Evolutionary conservation across 2,329 filamentous ascomycete species (phyloP), one percentile per base, ranked within the genome.

Genomic region (Aspergillus felis): DNA sequence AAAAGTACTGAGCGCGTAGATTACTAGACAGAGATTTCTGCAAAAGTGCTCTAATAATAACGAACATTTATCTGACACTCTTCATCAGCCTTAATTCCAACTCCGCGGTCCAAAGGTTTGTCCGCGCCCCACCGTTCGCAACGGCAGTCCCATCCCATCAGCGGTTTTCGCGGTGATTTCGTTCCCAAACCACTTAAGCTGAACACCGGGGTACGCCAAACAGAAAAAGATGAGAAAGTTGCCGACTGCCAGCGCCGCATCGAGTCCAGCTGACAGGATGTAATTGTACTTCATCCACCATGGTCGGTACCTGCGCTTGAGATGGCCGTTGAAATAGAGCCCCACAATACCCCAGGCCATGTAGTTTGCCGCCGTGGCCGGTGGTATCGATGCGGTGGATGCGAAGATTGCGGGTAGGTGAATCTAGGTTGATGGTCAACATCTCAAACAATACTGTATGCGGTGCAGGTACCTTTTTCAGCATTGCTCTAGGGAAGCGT

Each of bases 201-300:
- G 17, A 25, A 49, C 65, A 0, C 67, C 68, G 4, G 64, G 65
- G 51, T 65, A 71, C 53, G 58, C 70, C 7, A 70, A 53, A 0
- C 66, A 61, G 28, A 71, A 63, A 57, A 71, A 69, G 22, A 67
- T 71, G 3, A 70, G 44, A 14, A 68, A 64, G 0, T 67, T 68
- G 0, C 66, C 67, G 24, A 68, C 58, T 1, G 66, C 61, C 3
- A 71, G 66, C 0, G 65, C 66, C 3, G 66, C 67, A 38, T 90
- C 87, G 48, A 90, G 76, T 1, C 84, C 87, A 0, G 86, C 86
- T 35, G 85, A 88, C 1, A 86, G 84, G 66, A 89, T 81, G 70
- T 90, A 90, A 74, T 90, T 90, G 73, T 89, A 90, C 71, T 86
- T 85, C 63, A 85, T 74, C 87, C 87, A 90, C 87, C 87, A 90